phyloP scores from a whole-genome alignment of 257 asterid genomes.

The Fraxinus anomala region DNA sequence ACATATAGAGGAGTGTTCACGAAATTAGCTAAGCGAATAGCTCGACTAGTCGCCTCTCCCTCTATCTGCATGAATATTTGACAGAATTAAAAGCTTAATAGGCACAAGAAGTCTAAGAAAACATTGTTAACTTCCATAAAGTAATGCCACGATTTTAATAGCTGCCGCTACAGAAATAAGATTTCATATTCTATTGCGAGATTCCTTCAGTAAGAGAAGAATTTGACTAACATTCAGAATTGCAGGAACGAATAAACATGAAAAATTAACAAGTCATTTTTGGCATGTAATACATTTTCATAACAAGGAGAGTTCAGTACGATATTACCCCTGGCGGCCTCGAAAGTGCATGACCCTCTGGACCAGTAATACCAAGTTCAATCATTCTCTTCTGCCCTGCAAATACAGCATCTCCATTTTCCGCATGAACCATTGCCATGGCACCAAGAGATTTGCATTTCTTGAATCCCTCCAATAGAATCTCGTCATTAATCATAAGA shows the following conservation, averaged over 20 bases:
- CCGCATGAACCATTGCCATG: constrained; percentile 96
- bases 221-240: background rate
- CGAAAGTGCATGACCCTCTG: constrained; percentile 96
- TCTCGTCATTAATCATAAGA: constrained; percentile 83
- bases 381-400: constrained; percentile 93
- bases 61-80: constrained; percentile 61
- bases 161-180: background rate
- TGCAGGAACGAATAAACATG: background rate
- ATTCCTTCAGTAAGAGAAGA: background rate
- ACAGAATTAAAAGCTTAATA: constrained; percentile 13
- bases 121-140: constrained; percentile 10
- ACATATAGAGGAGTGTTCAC: constrained; percentile 89
- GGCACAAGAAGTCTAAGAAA: background rate
- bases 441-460: constrained; percentile 98
- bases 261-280: background rate
- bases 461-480: constrained; percentile 87
- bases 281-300: constrained; percentile 1
- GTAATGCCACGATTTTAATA: constrained; percentile 1
- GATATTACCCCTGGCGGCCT: constrained; percentile 83
- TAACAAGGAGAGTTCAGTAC: background rate
- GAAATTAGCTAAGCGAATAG: constrained; percentile 90
- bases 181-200: background rate
- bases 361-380: constrained; percentile 90
- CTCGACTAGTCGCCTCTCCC: constrained; percentile 96
- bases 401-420: constrained; percentile 95